phyloP scores from a whole-genome alignment of 768 basidiomycete species.

The Jaapia argillacea region DNA sequence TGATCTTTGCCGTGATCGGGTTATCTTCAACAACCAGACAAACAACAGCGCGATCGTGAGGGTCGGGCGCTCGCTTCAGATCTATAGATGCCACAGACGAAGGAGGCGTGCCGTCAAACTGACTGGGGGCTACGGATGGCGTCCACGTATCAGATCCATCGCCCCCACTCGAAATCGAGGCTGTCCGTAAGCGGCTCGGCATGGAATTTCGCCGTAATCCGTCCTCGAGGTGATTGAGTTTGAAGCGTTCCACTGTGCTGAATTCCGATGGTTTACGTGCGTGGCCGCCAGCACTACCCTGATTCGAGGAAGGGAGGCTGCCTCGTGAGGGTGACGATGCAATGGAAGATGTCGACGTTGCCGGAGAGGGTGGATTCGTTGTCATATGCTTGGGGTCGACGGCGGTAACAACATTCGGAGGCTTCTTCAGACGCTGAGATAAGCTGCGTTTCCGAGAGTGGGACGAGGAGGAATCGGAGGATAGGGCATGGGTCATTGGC shows the following conservation, averaged over 20 bases:
- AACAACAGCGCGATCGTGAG: conserved; percentile 82
- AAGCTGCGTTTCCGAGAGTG: conserved; percentile 69
- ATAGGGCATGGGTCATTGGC: conserved; percentile 64
- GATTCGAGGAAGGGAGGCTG: conserved; percentile 61
- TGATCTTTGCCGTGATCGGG: conserved; percentile 95
- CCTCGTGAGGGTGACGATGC: conserved; percentile 82
- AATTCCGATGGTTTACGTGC: conserved; percentile 83
- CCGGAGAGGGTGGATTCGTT: conserved; percentile 84
- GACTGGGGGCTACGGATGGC: conserved; percentile 53
- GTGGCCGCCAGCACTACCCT: conserved; percentile 53
- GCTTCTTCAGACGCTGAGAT: conserved; percentile 76
- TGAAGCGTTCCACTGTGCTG: conserved; percentile 83
- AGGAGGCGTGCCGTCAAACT: conserved; percentile 55
- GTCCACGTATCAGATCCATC: conserved; percentile 67
- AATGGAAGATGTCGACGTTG: conserved; percentile 85
- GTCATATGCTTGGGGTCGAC: conserved; percentile 50
- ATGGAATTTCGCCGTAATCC: conserved; percentile 66
- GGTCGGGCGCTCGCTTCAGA: conserved; percentile 65
- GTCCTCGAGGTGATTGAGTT: conserved; percentile 69
- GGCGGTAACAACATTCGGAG: conserved; percentile 66
- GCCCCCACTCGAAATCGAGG: conserved; percentile 75
- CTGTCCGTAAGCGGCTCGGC: conserved; percentile 81
- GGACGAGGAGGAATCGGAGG: conserved; percentile 41
- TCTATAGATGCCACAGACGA: conserved; percentile 85
- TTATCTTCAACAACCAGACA: conserved; percentile 96